Base-by-base conservation (phyloP, 495 filamentous ascomycete species). In the Aspergillus affinis region DNA sequence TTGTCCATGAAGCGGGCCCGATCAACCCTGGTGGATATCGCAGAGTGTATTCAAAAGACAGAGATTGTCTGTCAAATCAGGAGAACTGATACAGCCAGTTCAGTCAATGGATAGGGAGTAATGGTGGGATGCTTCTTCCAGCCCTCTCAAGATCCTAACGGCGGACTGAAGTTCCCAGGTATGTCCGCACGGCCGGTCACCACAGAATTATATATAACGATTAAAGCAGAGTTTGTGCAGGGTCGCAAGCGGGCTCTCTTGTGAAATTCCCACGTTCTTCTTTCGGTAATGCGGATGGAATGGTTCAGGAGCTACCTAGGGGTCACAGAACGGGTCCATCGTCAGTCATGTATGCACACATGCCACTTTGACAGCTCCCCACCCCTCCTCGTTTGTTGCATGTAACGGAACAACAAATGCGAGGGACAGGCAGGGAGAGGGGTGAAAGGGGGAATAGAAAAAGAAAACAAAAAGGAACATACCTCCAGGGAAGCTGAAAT, bases 1-100 rank as follows among this genome's bases (percentile, higher is more conserved):
- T 73, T 73, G 61, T 73, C 71, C 77, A 75, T 79, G 59, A 68
- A 71, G 65, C 50, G 30, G 49, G 61, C 59, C 55, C 45, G 27
- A 58, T 41, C 64, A 69, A 59, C 58, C 63, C 54, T 54, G 49
- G 44, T 3, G 48, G 36, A 6, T 27, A 36, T 32, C 23, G 50
- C 17, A 29, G 20, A 21, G 21, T 21, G 21, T 58, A 30, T 54
- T 55, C 26, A 23, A 54, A 51, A 61, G 54, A 57, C 30, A 51
- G 61, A 52, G 57, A 54, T 27, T 57, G 12, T 36, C 18, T 36
- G 51, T 53, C 29, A 36, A 27, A 9, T 12, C 26, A 13, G 18
- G 47, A 21, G 47, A 26, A 49, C 7, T 12, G n/a, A 26, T 49
- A 49, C 19, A 6, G 47, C 3, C 18, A 6, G n/a, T 49, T 49